A percentile compares a stretch with the other conserved stretches of the same genome.
Evolutionary conservation across 1,284 basidiomycete genomes (phyloP).

Genomic region (Ustilago tritici): DNA sequence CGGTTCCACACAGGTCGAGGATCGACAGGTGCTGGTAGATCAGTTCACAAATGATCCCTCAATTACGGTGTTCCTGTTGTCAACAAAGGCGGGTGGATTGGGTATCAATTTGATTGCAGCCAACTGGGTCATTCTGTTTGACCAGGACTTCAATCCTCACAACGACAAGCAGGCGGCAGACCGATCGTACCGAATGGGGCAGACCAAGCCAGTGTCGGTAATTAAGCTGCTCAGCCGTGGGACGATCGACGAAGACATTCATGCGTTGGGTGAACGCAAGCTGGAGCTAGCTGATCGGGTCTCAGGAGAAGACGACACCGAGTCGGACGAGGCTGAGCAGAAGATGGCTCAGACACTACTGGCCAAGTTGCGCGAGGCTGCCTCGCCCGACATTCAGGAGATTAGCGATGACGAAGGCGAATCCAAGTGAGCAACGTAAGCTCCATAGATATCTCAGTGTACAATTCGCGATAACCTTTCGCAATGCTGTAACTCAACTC

Average conservation of each 20-base stretch:
- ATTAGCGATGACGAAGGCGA: constrained; percentile 34
- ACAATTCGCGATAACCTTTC: neutral
- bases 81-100: constrained; percentile 86
- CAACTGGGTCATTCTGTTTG: constrained; percentile 79
- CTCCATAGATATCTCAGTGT: neutral
- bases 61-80: constrained; percentile 93
- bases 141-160: constrained; percentile 81
- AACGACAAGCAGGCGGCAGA: constrained; percentile 95
- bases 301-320: constrained; percentile 57
- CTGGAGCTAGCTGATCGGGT: constrained; percentile 65
- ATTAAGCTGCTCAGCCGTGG: constrained; percentile 92
- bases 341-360: constrained; percentile 54
- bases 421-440: neutral
- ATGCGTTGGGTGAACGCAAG: constrained; percentile 59
- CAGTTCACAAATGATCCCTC: constrained; percentile 92
- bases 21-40: constrained; percentile 92
- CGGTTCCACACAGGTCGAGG: constrained; percentile 91
- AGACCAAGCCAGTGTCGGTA: constrained; percentile 86
- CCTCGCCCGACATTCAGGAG: constrained; percentile 30
- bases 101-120: constrained; percentile 74
- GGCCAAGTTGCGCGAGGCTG: constrained; percentile 49
- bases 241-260: constrained; percentile 79
- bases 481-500: neutral
- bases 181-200: constrained; percentile 96
- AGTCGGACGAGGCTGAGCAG: constrained; percentile 57